Percentiles rank a stretch among this genome's conserved stretches.
Conservation (phyloP, 2,329 filamentous ascomycete genomes). For the Drechslera avenae region DNA sequence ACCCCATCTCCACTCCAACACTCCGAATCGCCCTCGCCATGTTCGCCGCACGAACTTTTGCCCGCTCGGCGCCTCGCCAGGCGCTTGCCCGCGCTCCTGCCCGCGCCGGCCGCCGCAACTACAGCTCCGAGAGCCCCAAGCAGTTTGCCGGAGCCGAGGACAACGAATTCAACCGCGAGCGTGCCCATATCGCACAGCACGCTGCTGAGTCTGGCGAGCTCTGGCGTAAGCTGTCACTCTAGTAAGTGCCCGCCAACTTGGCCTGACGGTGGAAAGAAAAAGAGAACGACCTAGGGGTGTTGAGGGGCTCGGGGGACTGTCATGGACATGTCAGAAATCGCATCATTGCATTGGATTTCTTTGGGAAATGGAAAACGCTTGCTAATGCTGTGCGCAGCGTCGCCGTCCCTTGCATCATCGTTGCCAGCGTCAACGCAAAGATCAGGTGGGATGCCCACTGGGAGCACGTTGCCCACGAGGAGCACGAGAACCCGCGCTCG, state of each 20-base stretch:
- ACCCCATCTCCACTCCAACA: conserved; percentile 43
- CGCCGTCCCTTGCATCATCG: conserved; percentile 72
- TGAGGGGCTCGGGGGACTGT: too few species aligned
- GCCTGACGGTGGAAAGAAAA: neutral
- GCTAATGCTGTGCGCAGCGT: conserved; percentile 61
- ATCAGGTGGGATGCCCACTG: conserved; percentile 94
- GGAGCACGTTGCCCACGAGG: conserved; percentile 86
- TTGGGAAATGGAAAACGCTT: neutral
- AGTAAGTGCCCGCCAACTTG: conserved; percentile 64
- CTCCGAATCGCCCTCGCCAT: conserved; percentile 32
- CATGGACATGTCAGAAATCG: too few species aligned
- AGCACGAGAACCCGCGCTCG: conserved; percentile 67
- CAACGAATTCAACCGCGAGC: conserved; percentile 93
- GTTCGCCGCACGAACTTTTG: conserved; percentile 41
- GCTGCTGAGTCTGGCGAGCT: conserved; percentile 83
- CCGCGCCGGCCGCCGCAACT: conserved; percentile 71
- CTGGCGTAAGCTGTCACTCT: conserved; percentile 95
- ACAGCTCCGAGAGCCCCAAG: conserved; percentile 66
- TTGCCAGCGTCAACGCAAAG: conserved; percentile 81
- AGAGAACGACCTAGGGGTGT: too few species aligned
- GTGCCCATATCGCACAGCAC: conserved; percentile 87
- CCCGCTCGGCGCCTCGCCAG: conserved; percentile 60
- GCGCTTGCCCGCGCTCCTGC: conserved; percentile 60
- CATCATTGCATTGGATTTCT: neutral
- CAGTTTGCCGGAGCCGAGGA: conserved; percentile 68